Evolutionary conservation across 768 basidiomycete species (phyloP).

Genomic region (Russula abietina): DNA sequence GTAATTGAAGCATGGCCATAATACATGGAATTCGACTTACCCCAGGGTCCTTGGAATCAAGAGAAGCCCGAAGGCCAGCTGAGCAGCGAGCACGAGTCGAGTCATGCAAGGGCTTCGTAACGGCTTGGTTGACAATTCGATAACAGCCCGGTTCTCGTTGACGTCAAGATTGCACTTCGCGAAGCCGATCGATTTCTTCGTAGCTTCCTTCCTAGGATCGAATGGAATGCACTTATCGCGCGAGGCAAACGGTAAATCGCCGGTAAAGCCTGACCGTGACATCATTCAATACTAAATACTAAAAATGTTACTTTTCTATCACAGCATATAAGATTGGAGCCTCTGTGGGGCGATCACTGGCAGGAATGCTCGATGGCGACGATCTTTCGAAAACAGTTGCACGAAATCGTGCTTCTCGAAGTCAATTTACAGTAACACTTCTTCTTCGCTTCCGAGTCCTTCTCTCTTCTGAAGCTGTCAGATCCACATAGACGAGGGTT

Average conservation of each 20-base stretch:
- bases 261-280: conserved; percentile 30
- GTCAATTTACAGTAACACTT: no score
- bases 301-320: background rate
- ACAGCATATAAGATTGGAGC: conserved; percentile 65
- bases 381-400: conserved; percentile 41
- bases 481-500: conserved; percentile 82
- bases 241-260: no score
- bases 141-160: conserved; percentile 23
- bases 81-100: no score
- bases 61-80: no score
- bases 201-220: conserved; percentile 80
- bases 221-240: conserved; percentile 85
- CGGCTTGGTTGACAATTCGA: no score
- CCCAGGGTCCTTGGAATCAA: no score
- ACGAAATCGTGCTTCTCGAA: no score
- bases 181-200: conserved; percentile 80
- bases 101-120: no score
- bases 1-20: no score
- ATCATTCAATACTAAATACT: background rate
- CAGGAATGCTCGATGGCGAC: conserved; percentile 76
- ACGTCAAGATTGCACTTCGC: conserved; percentile 71
- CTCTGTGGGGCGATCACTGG: conserved; percentile 56
- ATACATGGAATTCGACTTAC: no score
- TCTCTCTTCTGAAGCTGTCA: no score
- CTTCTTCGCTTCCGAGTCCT: no score